These are phyloP conservation scores for Trichosporon sp. DNA, from an alignment of 1,284 basidiomycete genomes.

Conservation along the genomic window DNA sequence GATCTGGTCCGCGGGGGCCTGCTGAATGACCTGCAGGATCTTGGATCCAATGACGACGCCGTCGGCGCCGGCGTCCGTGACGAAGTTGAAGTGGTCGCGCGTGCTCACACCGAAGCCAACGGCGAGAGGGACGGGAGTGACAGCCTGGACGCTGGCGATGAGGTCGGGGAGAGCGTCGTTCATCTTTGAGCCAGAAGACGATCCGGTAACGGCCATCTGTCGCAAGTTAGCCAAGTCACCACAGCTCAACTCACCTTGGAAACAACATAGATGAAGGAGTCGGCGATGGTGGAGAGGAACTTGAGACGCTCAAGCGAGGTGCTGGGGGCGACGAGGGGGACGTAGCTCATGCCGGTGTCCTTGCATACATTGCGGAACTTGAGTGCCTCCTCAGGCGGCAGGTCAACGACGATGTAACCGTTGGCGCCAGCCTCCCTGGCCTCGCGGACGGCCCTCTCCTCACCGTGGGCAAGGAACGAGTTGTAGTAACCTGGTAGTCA, in stretches of 20 bases:
- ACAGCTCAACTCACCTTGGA: slow-evolving; percentile 67
- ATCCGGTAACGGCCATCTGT: slow-evolving; percentile 97
- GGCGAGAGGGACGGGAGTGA: slow-evolving; percentile 78
- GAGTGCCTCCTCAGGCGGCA: slow-evolving; percentile 95
- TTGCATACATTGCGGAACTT: slow-evolving; percentile 86
- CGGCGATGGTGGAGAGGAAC: slow-evolving; percentile 88
- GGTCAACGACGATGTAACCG: slow-evolving; percentile 96
- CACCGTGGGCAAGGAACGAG: slow-evolving; percentile 90
- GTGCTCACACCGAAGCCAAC: slow-evolving; percentile 97
- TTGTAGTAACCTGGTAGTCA: slow-evolving; percentile 83
- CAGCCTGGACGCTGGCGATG: slow-evolving; percentile 68
- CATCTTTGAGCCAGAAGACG: slow-evolving; percentile 71
- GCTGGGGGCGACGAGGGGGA: slow-evolving; percentile 93
- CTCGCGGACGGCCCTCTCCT: slow-evolving; percentile 88
- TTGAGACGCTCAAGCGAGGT: slow-evolving; percentile 84
- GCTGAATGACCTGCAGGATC: slow-evolving; percentile 77
- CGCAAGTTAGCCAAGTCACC: background rate
- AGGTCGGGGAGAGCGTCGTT: slow-evolving; percentile 78
- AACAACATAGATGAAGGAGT: slow-evolving; percentile 96
- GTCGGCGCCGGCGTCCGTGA: slow-evolving; percentile 83
- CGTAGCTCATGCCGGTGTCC: slow-evolving; percentile 82
- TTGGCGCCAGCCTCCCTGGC: slow-evolving; percentile 88
- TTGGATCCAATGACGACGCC: slow-evolving; percentile 93
- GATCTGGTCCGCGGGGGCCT: slow-evolving; percentile 61
- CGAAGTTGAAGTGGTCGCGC: slow-evolving; percentile 84